phyloP scores from a whole-genome alignment of 2,329 filamentous ascomycete genomes.

The Cordyceps tenuipes region DNA sequence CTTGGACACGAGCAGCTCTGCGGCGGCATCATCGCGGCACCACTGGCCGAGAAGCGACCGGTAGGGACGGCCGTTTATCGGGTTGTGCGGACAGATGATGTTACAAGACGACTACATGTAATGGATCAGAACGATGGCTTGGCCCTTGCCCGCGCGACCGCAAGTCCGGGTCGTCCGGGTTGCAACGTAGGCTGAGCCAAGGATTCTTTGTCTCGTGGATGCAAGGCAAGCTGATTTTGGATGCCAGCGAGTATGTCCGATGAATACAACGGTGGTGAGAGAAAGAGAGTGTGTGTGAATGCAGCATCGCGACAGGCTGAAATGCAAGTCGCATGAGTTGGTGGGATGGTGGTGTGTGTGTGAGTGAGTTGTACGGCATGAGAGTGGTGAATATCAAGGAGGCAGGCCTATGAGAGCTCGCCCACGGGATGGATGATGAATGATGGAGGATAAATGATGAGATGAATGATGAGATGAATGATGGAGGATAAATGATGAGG shows the following conservation, averaged over 20 bases:
- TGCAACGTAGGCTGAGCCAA: not conserved
- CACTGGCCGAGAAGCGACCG: no score
- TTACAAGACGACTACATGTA: no score
- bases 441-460: no score
- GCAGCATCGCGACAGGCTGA: not conserved
- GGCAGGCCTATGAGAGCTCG: no score
- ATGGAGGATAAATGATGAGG: no score
- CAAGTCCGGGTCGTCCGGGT: not conserved
- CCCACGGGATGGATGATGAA: not conserved
- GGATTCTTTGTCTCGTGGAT: not conserved
- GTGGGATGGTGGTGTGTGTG: not conserved
- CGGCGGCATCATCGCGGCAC: no score
- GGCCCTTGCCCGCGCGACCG: no score
- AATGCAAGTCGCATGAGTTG: not conserved
- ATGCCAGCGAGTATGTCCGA: not conserved
- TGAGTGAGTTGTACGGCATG: not conserved
- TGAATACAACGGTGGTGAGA: not conserved
- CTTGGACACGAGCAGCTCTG: no score
- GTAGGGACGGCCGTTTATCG: no score
- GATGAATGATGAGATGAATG: no score
- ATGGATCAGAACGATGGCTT: no score
- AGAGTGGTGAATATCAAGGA: not conserved
- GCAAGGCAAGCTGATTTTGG: not conserved
- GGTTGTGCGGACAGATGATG: no score
- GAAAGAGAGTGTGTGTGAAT: not conserved